phyloP scores from a whole-genome alignment of 257 asterid genomes.

The Fraxinus anomala region DNA sequence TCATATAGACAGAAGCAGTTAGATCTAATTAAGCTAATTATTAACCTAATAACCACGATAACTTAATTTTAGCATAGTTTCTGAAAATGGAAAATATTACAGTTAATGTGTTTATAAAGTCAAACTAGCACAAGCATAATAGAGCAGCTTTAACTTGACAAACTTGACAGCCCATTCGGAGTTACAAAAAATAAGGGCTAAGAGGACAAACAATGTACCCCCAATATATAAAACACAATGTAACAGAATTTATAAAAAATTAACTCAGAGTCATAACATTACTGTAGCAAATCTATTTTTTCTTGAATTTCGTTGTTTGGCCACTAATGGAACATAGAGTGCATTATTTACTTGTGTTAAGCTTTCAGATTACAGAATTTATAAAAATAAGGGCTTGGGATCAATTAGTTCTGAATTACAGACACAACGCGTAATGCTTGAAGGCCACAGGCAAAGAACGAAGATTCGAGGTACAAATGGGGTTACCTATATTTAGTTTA shows the following conservation, averaged over 20 bases:
- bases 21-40: background rate
- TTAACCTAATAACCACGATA: background rate
- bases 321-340: too few species aligned
- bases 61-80: background rate
- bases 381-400: too few species aligned
- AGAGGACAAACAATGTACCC: background rate
- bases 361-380: too few species aligned
- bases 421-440: too few species aligned
- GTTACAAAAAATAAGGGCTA: background rate
- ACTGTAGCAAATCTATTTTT: too few species aligned
- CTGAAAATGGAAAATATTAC: background rate
- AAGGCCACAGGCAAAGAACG: too few species aligned
- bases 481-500: too few species aligned
- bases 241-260: background rate
- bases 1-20: background rate
- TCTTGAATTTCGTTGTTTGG: too few species aligned
- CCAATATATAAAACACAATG: background rate
- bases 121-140: slow-evolving; percentile 7
- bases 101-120: background rate
- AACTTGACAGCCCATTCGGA: background rate
- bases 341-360: too few species aligned
- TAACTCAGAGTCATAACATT: too few species aligned
- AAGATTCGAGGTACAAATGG: too few species aligned
- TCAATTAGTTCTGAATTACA: too few species aligned
- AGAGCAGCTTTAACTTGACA: background rate